A percentile compares a stretch with the other conserved stretches of the same genome.
These are phyloP conservation scores for Escallonia herrerae DNA, from an alignment of 129 eudicot species.

Conservation along the genomic window DNA sequence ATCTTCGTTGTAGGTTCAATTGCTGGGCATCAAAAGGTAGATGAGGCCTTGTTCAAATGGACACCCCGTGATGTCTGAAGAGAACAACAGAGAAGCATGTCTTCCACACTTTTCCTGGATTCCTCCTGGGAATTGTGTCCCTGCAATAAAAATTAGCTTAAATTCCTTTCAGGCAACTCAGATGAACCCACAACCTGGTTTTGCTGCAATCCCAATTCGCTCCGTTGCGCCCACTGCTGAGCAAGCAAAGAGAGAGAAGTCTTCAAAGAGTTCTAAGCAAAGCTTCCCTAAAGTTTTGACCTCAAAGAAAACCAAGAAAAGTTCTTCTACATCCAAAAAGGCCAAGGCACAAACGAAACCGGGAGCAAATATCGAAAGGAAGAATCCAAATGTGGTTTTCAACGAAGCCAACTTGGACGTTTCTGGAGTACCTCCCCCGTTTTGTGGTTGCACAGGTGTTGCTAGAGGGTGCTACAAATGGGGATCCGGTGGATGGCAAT, in stretches of 20 bases:
- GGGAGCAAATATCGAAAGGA: conserved; percentile 25
- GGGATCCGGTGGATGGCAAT: conserved; percentile 55
- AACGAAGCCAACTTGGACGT: conserved; percentile 28
- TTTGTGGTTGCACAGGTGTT: conserved; percentile 54
- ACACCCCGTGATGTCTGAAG: not conserved
- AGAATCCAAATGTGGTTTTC: conserved; percentile 18
- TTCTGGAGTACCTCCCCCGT: conserved; percentile 37
- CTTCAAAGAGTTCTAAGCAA: conserved; percentile 16
- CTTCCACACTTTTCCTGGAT: not conserved
- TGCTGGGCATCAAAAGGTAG: not conserved
- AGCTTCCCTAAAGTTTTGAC: not conserved
- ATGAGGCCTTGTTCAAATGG: not conserved
- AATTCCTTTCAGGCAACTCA: conserved; percentile 14
- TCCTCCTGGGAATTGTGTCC: not conserved
- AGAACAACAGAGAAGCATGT: not conserved
- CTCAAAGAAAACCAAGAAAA: conserved; percentile 20
- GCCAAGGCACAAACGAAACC: conserved; percentile 13
- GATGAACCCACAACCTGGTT: not conserved
- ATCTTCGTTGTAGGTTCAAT: not conserved
- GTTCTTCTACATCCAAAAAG: conserved; percentile 23
- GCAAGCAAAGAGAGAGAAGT: conserved; percentile 22
- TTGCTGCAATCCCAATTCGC: conserved; percentile 42
- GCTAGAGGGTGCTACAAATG: conserved; percentile 49
- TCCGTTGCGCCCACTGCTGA: conserved; percentile 25
- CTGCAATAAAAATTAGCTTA: not conserved